These are phyloP conservation scores for Pichia heedii DNA, from an alignment of 805 yeast species.

Conservation along the genomic window DNA sequence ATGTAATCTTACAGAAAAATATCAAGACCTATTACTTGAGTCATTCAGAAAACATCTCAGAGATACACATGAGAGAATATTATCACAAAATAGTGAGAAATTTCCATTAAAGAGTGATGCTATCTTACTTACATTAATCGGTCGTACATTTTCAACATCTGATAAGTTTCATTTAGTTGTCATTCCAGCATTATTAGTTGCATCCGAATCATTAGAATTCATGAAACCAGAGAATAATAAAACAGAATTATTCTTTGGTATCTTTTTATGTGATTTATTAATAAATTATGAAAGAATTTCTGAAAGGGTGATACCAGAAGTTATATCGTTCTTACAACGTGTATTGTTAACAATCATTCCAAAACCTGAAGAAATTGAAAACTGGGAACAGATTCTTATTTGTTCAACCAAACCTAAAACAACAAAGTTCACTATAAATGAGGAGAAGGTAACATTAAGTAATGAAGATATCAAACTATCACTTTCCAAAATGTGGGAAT, in stretches of 20 bases:
- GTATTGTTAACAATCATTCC: constrained; percentile 38
- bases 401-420: constrained; percentile 10
- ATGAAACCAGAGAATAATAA: constrained; percentile 21
- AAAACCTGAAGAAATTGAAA: constrained; percentile 19
- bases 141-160: constrained; percentile 81
- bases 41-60: constrained; percentile 49
- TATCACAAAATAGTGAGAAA: constrained; percentile 13
- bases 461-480: constrained; percentile 2
- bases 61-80: constrained; percentile 46
- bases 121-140: constrained; percentile 60
- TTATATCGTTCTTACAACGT: constrained; percentile 47
- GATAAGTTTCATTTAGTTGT: constrained; percentile 90
- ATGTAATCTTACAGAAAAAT: constrained; percentile 54
- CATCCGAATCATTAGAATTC: constrained; percentile 61
- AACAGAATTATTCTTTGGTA: constrained; percentile 42
- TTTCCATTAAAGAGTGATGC: constrained; percentile 47
- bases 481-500: constrained; percentile 4
- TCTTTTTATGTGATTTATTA: constrained; percentile 56
- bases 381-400: constrained; percentile 15
- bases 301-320: constrained; percentile 78
- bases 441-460: constrained; percentile 12
- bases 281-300: constrained; percentile 70
- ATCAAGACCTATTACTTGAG: constrained; percentile 54
- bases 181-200: constrained; percentile 70
- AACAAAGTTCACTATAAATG: constrained; percentile 15